Conservation (phyloP, 805 yeast genomes). For the Lipomyces spencermartinsiae region DNA sequence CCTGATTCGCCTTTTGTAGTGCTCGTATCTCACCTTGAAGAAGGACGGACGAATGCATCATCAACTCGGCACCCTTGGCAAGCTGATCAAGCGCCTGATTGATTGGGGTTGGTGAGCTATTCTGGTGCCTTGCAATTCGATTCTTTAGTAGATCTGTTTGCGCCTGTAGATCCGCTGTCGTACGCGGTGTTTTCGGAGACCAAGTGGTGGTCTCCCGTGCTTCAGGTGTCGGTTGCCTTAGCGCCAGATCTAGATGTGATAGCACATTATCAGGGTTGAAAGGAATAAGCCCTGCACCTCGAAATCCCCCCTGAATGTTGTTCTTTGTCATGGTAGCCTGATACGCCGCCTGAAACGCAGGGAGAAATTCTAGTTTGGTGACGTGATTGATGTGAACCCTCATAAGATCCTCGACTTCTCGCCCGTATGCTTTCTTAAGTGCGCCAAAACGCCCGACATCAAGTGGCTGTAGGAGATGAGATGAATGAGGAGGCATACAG, state of each 20-base stretch:
- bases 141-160: background rate
- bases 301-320: too few relatives aligned
- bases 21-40: background rate
- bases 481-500: background rate
- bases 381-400: constrained; percentile 4
- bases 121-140: background rate
- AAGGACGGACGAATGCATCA: background rate
- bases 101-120: background rate
- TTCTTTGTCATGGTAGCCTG: too few relatives aligned
- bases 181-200: background rate
- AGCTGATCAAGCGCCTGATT: too few relatives aligned
- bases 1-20: background rate
- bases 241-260: background rate
- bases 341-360: background rate
- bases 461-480: constrained; percentile 22
- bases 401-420: constrained; percentile 16
- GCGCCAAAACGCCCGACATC: constrained; percentile 21
- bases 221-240: background rate
- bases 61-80: too few relatives aligned
- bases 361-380: background rate
- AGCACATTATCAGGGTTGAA: background rate
- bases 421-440: constrained; percentile 12
- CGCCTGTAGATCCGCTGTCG: background rate
- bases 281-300: background rate
- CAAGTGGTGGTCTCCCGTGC: background rate